These are phyloP conservation scores for Mycena galopus DNA, from an alignment of 768 basidiomycete species.

Conservation along the genomic window DNA sequence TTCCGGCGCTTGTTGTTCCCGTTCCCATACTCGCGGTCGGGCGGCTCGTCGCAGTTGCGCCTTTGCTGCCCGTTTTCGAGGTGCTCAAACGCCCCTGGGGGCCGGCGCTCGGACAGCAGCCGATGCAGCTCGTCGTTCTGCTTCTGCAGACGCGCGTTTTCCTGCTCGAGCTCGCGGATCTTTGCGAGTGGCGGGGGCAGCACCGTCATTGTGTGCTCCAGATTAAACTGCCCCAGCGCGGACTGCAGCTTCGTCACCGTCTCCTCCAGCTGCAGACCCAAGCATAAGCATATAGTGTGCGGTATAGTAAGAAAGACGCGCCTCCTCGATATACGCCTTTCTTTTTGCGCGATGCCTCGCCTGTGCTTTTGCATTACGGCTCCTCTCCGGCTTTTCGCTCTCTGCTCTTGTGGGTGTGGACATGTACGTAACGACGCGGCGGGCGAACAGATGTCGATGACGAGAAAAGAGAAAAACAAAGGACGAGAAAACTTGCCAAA, in stretches of 20 bases:
- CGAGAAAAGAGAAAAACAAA: no score
- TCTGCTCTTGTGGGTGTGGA: no score
- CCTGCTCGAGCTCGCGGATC: conserved; percentile 86
- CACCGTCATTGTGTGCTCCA: conserved; percentile 75
- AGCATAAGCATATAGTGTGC: no score
- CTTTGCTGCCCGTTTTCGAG: conserved; percentile 31
- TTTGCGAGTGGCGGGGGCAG: conserved; percentile 80
- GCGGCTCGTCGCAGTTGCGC: conserved; percentile 40
- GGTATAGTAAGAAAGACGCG: no score
- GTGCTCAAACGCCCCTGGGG: conserved; percentile 62
- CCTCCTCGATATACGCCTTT: no score
- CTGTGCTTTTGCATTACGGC: no score
- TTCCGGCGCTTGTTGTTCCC: conserved; percentile 63
- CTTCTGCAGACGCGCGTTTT: conserved; percentile 75
- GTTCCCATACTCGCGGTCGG: conserved; percentile 63
- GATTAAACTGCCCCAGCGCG: conserved; percentile 70
- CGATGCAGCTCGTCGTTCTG: conserved; percentile 84
- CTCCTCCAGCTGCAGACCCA: conserved; percentile 85
- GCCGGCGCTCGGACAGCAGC: conserved; percentile 68
- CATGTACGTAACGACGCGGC: no score
- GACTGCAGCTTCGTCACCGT: conserved; percentile 88
- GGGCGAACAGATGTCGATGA: no score
- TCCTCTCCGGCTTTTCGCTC: no score
- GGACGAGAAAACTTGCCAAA: no score
- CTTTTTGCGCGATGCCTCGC: no score